phyloP scores from a whole-genome alignment of 805 yeast genomes.

The Lachancea sp. region DNA sequence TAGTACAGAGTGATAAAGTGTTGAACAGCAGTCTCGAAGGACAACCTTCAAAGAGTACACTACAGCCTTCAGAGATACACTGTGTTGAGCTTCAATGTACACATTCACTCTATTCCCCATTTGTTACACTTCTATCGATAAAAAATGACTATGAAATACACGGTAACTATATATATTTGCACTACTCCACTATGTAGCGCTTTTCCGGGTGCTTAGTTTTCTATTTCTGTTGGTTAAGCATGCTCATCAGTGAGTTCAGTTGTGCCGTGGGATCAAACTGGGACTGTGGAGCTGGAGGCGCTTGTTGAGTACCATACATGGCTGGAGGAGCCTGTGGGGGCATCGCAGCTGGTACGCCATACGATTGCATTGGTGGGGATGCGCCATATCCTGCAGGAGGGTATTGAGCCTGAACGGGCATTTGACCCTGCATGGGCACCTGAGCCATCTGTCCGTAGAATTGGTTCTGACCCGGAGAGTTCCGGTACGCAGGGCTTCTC shows the following conservation, averaged over 20 bases:
- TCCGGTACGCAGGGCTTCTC: constrained; percentile 12
- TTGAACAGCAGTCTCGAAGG: no score
- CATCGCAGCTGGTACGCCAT: constrained; percentile 17
- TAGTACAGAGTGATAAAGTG: no score
- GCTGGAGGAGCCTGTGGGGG: constrained; percentile 12
- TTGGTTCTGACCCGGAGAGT: constrained; percentile 31
- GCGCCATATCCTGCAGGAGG: constrained; percentile 7
- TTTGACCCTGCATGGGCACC: constrained; percentile 33
- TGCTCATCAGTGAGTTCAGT: constrained; percentile 37
- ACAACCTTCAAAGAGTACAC: no score
- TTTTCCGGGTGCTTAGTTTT: no score
- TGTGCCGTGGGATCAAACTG: constrained; percentile 35
- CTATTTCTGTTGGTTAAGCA: constrained; percentile 34
- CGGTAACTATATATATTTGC: background rate
- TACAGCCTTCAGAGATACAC: no score
- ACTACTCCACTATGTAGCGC: background rate
- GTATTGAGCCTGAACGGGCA: constrained; percentile 7
- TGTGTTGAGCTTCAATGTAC: no score
- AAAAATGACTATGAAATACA: background rate
- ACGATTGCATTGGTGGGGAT: constrained; percentile 7
- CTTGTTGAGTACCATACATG: constrained; percentile 13
- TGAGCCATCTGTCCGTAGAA: constrained; percentile 11
- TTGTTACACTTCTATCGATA: no score
- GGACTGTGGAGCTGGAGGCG: constrained; percentile 14
- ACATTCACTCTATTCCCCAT: no score